These are phyloP conservation scores for Hypoxylon intermedium DNA, from an alignment of 495 filamentous ascomycete genomes.

Conservation along the genomic window DNA sequence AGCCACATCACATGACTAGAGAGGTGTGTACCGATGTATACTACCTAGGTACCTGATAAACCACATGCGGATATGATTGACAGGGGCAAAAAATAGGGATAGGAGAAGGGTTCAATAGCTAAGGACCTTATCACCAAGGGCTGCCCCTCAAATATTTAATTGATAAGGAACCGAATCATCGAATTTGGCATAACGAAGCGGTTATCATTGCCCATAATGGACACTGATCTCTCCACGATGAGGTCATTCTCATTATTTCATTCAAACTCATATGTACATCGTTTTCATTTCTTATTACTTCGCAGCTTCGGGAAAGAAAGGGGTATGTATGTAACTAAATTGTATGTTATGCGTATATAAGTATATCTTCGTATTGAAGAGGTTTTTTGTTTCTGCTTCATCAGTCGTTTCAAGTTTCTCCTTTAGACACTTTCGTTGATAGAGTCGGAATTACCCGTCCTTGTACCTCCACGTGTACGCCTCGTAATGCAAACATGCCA, in stretches of 20 bases:
- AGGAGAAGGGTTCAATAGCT: background rate
- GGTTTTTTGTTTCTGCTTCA: background rate
- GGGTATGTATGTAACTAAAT: too few relatives aligned
- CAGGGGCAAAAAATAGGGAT: background rate
- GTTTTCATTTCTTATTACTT: too few relatives aligned
- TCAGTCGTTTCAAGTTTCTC: background rate
- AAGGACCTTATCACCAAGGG: too few relatives aligned
- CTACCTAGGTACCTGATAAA: background rate
- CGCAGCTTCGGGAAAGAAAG: too few relatives aligned
- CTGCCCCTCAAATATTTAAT: background rate
- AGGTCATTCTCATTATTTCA: background rate
- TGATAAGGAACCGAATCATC: background rate
- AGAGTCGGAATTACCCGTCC: constrained; percentile 16
- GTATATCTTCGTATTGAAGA: background rate
- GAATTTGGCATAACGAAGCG: constrained; percentile 14
- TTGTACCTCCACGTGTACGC: background rate
- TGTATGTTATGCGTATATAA: too few relatives aligned
- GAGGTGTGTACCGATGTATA: too few relatives aligned
- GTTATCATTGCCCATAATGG: constrained; percentile 10
- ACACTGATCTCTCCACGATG: background rate
- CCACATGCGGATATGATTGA: constrained; percentile 3
- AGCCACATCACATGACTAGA: too few relatives aligned
- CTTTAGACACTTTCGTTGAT: background rate
- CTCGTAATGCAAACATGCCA: constrained; percentile 14
- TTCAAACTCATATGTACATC: too few relatives aligned